Evolutionary conservation across 257 asterid genomes (phyloP), one percentile per base, ranked within the genome.

Genomic region (Solanum appendiculatum): DNA sequence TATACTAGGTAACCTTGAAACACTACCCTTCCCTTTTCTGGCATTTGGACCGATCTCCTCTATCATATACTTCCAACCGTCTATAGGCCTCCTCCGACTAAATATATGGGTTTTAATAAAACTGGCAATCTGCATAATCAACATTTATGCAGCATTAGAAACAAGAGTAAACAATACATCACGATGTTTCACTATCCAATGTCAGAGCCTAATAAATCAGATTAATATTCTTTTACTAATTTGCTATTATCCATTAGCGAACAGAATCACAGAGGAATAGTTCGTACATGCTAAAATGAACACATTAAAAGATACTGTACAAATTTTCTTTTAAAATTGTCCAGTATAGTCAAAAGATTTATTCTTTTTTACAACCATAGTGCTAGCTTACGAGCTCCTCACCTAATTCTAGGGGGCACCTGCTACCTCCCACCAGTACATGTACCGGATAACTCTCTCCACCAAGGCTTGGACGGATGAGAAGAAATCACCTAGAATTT

Each of bases 41-140:
- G 99, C 94, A 88, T 97, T 95, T 15, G 98, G 98, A 40, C 99
- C 99, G 11, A 94, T 94, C 81, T 89, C 96, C 84, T 97, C 99
- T 58, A 97, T 97, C 99, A 97, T 95, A 93, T 94, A 94, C 90
- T 93, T 97, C 99, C 99, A 97, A 46, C 99, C 99, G 74, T 95
- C 99, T 29, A 94, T 93, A 2, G 99, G 99, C 91, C 93, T 87
- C 85, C 91, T 89, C 18, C 91, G 88, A 83, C 93, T 91, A 86
- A 91, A 91, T 89, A 91, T 91, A 84, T 96, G 99, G 3, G 94
- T 92, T 88, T 95, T 95, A 82, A 95, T 94, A 87, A 97, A 95
- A 91, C 99, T 97, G 4, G 97, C 99, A 86, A 97, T 97, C 99
- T 95, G 95, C 84, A 89, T 23, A 15, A 16, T 8, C 20, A 64